Percentiles rank a stretch among this genome's conserved stretches.
phyloP scores from a whole-genome alignment of 768 basidiomycete species.

The Naematelia aurantialba region DNA sequence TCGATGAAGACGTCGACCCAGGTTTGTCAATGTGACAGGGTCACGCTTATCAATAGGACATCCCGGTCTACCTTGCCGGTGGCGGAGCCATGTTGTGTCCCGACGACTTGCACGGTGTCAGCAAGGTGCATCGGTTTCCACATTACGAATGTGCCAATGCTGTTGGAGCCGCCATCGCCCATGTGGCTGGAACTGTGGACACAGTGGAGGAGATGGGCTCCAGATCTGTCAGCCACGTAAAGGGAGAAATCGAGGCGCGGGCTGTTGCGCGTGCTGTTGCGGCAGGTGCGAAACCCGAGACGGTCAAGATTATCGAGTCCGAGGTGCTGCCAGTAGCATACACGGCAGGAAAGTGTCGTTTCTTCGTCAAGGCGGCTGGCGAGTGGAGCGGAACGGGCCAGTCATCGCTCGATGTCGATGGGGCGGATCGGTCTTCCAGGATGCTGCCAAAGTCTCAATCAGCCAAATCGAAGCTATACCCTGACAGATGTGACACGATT shows the following conservation, averaged over 20 bases:
- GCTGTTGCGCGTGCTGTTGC: constrained; percentile 53
- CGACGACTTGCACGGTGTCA: constrained; percentile 56
- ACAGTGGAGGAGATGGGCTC: constrained; percentile 49
- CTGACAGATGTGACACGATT: constrained; percentile 4
- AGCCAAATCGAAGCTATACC: not conserved
- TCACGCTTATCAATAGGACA: constrained; percentile 55
- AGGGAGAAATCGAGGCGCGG: constrained; percentile 47
- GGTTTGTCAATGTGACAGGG: not conserved
- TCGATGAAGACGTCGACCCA: constrained; percentile 57
- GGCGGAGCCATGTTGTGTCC: constrained; percentile 64
- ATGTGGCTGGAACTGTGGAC: constrained; percentile 59
- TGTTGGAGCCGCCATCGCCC: constrained; percentile 57
- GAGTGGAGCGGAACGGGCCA: constrained; percentile 48
- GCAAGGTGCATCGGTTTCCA: constrained; percentile 56
- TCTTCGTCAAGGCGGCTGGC: constrained; percentile 62
- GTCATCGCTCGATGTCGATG: not conserved
- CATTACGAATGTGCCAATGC: constrained; percentile 52
- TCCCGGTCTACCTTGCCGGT: constrained; percentile 62
- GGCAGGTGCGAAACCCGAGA: constrained; percentile 54
- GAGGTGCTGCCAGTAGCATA: constrained; percentile 56
- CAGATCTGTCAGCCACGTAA: constrained; percentile 40
- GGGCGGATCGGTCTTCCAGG: too few relatives aligned
- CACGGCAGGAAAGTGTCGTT: constrained; percentile 39
- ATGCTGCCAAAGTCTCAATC: too few relatives aligned
- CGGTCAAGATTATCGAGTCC: constrained; percentile 57